These are phyloP conservation scores for Vaccinium darrowii DNA, from an alignment of 148 eudicot genomes.

Conservation along the genomic window DNA sequence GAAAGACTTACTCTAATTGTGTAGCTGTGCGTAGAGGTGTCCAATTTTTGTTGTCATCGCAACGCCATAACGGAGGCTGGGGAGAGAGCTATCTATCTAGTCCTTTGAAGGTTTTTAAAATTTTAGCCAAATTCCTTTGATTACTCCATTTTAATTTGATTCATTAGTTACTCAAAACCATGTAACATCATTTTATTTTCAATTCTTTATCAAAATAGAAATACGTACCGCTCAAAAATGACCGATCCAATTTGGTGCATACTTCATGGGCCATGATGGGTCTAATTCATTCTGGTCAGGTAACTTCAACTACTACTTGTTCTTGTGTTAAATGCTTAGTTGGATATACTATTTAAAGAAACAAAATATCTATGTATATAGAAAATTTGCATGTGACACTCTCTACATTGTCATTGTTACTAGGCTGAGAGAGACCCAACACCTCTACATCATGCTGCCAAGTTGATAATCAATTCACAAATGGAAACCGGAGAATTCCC, in stretches of 20 bases:
- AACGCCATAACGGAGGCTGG: slow-evolving; percentile 49
- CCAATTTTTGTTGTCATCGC: slow-evolving; percentile 32
- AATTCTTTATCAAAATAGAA: slow-evolving; percentile 16
- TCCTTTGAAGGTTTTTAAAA: slow-evolving; percentile 32
- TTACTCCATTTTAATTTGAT: not conserved
- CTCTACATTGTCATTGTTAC: not conserved
- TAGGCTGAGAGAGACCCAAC: slow-evolving; percentile 40
- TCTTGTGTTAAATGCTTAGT: not conserved
- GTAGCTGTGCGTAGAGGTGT: slow-evolving; percentile 32
- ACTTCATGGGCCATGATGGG: slow-evolving; percentile 42
- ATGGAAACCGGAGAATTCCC: slow-evolving; percentile 46
- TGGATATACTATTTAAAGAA: not conserved
- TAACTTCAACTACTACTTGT: not conserved
- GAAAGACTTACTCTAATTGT: slow-evolving; percentile 38
- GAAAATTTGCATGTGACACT: not conserved
- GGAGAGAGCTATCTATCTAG: slow-evolving; percentile 53
- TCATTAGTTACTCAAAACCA: not conserved
- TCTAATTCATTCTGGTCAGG: slow-evolving; percentile 36
- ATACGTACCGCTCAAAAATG: slow-evolving; percentile 35
- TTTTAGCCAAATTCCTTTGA: too few relatives aligned
- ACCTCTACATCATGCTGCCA: slow-evolving; percentile 42
- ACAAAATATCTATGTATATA: not conserved
- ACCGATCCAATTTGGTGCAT: slow-evolving; percentile 41
- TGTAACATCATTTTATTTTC: not conserved
- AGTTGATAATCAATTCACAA: slow-evolving; percentile 42